phyloP scores from a whole-genome alignment of 1,284 basidiomycete species.

The Cerioporus squamosus region DNA sequence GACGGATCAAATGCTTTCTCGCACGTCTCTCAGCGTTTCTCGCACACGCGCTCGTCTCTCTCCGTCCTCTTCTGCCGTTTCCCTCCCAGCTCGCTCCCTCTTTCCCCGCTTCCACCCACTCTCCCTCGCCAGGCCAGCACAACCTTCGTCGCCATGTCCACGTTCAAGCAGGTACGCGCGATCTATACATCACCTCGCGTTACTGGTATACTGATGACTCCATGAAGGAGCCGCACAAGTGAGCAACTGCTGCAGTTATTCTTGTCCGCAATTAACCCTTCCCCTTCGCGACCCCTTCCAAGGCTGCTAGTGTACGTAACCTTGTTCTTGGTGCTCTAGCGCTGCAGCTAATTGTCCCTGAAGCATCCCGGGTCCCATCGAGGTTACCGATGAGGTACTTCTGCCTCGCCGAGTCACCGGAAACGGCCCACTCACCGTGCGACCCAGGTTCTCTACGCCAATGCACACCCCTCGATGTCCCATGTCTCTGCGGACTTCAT shows the following conservation, averaged over 20 bases:
- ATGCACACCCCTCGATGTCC: slow-evolving; percentile 87
- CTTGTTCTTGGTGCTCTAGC: background rate
- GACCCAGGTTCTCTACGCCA: slow-evolving; percentile 69
- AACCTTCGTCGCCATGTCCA: slow-evolving; percentile 30
- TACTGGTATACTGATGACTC: background rate
- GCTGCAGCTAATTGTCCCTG: background rate
- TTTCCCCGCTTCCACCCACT: slow-evolving; percentile 9
- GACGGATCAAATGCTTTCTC: slow-evolving; percentile 30
- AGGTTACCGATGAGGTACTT: slow-evolving; percentile 76
- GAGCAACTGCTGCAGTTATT: slow-evolving; percentile 34
- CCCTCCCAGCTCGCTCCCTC: slow-evolving; percentile 8
- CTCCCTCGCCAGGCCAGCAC: slow-evolving; percentile 1
- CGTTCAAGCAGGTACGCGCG: slow-evolving; percentile 36
- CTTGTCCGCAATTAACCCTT: slow-evolving; percentile 9
- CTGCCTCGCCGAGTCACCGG: background rate
- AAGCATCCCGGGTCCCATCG: slow-evolving; percentile 85
- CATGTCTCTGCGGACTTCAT: slow-evolving; percentile 94
- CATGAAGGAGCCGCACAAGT: slow-evolving; percentile 67
- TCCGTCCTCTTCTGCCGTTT: slow-evolving; percentile 13
- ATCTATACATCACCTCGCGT: background rate
- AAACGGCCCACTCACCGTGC: background rate
- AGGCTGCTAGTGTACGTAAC: slow-evolving; percentile 69
- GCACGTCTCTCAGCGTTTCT: slow-evolving; percentile 5
- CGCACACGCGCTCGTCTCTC: slow-evolving; percentile 7
- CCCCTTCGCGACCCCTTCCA: slow-evolving; percentile 10